Evolutionary conservation across 257 asterid genomes (phyloP).

Genomic region (Forsythia viridissima): DNA sequence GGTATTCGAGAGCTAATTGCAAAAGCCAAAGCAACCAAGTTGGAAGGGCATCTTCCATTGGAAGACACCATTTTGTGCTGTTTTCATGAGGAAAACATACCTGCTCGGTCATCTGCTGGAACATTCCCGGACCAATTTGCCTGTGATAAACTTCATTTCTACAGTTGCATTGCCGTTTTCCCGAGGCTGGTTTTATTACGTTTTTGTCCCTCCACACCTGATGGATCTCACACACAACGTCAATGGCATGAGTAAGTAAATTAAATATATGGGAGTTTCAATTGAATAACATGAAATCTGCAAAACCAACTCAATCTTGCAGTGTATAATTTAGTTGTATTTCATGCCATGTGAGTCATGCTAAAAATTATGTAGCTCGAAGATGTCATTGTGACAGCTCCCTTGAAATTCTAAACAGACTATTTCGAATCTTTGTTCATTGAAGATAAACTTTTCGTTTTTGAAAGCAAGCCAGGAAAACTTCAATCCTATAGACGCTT

Average conservation of each 20-base stretch:
- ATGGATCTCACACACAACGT: slow-evolving; percentile 17
- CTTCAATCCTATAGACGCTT: not conserved
- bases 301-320: not conserved
- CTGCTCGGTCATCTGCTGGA: slow-evolving; percentile 99
- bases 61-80: slow-evolving; percentile 5
- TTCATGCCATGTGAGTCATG: not conserved
- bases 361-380: not conserved
- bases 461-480: not conserved
- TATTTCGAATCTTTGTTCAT: not conserved
- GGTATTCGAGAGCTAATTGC: not conserved
- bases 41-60: not conserved
- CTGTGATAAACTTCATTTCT: slow-evolving; percentile 96
- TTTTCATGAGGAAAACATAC: slow-evolving; percentile 33
- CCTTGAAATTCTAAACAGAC: not conserved
- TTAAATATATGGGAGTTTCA: slow-evolving; percentile 10
- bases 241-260: slow-evolving; percentile 6
- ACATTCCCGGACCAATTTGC: slow-evolving; percentile 99
- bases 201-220: slow-evolving; percentile 99
- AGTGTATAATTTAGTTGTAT: not conserved
- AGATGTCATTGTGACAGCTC: not conserved
- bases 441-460: not conserved
- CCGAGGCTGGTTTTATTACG: slow-evolving; percentile 86
- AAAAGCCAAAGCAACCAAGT: slow-evolving; percentile 7
- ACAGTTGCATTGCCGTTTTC: slow-evolving; percentile 97
- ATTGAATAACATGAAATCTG: not conserved